Evolutionary conservation across 768 basidiomycete species (phyloP), one percentile per base, ranked within the genome.

Genomic region (Tubosaeta sp.): DNA sequence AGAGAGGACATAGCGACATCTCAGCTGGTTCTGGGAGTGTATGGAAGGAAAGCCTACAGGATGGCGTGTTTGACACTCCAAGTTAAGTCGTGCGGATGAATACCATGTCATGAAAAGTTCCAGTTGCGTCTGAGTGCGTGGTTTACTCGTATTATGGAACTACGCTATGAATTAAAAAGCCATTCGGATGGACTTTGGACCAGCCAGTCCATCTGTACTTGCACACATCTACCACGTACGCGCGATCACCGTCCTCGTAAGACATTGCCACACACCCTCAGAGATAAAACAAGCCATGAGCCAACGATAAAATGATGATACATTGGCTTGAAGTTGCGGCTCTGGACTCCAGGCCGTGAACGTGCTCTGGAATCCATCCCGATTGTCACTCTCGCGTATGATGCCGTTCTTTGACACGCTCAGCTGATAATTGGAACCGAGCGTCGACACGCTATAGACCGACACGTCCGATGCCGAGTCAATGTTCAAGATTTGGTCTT

Each of bases 1-100:
- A 88, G 67, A 62, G 72, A 14, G 71, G 61, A 6, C 53, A 57
- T 3, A 87, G 86, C 52, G 84, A 88, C 59, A 76, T 87, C 2
- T 71, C 71, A 24, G 52, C 57, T 4, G 70, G 69, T 48, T 69
- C 67, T 24, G 82, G 82, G 4, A 84, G 80, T 49, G 59, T 54
- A 9, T 87, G 85, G 86, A 77, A 67, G 56, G 81, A 80, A 32
- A 46, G 55, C 7, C 62, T 87, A 46, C 62, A 53, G 3, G 52
- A 81, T 48, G 78, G 83, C 10, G 71, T 83, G 19, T 72, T 84
- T 49, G 61, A 50, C 10, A 31, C 31, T 14, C 47, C n/a, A 46
- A n/a, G 16, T 12, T 51, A 25, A 30, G 14, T 41, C 13, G 40
- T 25, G 11, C 24, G 22, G 14, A 40, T 36, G 14, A 21, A 38